Base-by-base conservation (phyloP, 805 yeast genomes). In the Myxozyma kluyveri region DNA sequence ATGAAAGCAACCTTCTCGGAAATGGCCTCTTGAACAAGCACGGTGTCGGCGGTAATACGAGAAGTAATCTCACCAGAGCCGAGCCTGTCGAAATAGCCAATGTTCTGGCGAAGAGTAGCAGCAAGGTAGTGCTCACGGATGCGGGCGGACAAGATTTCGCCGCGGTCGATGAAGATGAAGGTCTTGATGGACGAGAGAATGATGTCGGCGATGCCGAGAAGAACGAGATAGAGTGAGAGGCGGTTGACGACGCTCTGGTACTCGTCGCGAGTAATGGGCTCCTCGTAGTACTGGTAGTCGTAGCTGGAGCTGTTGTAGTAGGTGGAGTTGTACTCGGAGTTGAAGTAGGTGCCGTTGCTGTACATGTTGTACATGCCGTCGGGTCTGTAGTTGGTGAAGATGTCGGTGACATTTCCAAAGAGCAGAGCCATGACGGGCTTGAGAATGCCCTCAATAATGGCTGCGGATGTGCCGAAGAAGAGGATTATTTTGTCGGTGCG, bases 1-100 rank as follows among this genome's bases (percentile, higher is more conserved):
- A 71, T 69, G 43, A 67, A 63, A 10, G 75, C 76, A 9, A 67
- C 63, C 54, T 72, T 72, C 57, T 72, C 75, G 29, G 72, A 67
- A 46, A 72, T 70, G 23, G 75, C 76, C 39, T 70, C 75, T 50
- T 73, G 76, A 42, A 72, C 68, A 38, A 66, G 57, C 26, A 68
- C 62, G 18, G 75, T 70, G 45, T 72, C 75, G 26, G 69, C 65
- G 38, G 74, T 69, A 60, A 72, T 72, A 10, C 76, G 68, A 10
- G 75, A 68, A 6, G 75, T 70, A 24, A 72, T 71, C 52, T 70
- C 72, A 19, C 76, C 76, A 14, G 74, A 66, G 12, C 76, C 76
- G 6, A 72, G 60, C 36, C 63, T 61, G 56, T 72, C 76, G 50
- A 72, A 73, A 47, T 67, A 73, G n/a, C 71, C 76, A 29, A 72